Evolutionary conservation across 345 rosid species (phyloP), one percentile per base, ranked within the genome.

Genomic region (Eucalyptus pauciflora): DNA sequence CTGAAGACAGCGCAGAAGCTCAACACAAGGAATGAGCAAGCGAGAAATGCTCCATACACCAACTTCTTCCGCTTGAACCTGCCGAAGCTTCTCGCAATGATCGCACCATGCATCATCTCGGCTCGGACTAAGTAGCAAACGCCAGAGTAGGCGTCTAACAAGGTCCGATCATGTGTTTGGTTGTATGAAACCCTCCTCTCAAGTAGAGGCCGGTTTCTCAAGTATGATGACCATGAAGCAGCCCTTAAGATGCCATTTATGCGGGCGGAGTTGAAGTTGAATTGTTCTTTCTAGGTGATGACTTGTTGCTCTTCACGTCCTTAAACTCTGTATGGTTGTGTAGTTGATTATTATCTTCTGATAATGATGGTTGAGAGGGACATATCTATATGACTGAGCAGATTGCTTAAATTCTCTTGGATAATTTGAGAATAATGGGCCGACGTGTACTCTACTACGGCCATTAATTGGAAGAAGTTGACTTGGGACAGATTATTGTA

Each of bases 21-120:
- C 27, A 91, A 79, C n/a, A 86, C 89, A 88, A 92, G 27, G 29
- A 92, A 9, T 64, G 90, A 88, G 88, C 91, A 87, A 31, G 89
- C 88, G 86, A 85, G 5, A 37, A 88, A 43, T 48, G 89, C 89
- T 22, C 86, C 90, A 85, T 76, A 64, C 45, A 89, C 89, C 83
- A 91, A 52, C 64, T 60, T 92, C 88, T 89, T 92, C 87, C 86
- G 86, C 92, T 89, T 86, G 56, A 62, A 31, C 62, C 45, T 56
- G 76, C 89, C 54, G 18, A 89, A 88, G 86, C 92, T 87, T 79
- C 91, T 46, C 1, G 83, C 91, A 16, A 56, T 56, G 33, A 88
- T 58, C 15, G 54, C 60, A 7, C 52, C 10, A 16, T 88, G 76
- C 71, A 37, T 71, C 31, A 46, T 87, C 85, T 76, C 15, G 9